phyloP scores from a whole-genome alignment of 2,329 filamentous ascomycete genomes.

The Diaporthe longicolla region DNA sequence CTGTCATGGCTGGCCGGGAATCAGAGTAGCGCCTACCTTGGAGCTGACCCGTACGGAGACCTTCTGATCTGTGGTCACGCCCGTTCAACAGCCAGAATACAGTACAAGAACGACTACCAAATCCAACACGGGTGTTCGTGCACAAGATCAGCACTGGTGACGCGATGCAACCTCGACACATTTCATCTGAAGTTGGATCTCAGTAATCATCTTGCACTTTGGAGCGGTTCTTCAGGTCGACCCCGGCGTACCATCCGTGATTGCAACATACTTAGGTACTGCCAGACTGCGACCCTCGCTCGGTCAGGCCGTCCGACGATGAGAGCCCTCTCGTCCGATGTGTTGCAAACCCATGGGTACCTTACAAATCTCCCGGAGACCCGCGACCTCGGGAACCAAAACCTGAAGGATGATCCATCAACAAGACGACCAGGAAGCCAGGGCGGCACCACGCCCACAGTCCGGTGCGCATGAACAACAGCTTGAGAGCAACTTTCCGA shows the following conservation, averaged over 20 bases:
- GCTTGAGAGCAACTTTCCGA: background rate
- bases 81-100: too few species aligned
- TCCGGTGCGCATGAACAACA: constrained; percentile 21
- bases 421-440: background rate
- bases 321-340: constrained; percentile 11
- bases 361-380: constrained; percentile 26
- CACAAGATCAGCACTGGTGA: constrained; percentile 3
- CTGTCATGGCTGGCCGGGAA: background rate
- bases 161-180: constrained; percentile 29
- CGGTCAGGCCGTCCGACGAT: background rate
- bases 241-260: constrained; percentile 17
- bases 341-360: constrained; percentile 25
- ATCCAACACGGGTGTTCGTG: background rate
- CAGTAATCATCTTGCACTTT: background rate
- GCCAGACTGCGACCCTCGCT: background rate
- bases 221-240: background rate
- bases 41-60: background rate
- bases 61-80: background rate
- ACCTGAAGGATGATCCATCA: constrained; percentile 14
- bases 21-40: background rate
- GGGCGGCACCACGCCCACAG: background rate
- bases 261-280: background rate
- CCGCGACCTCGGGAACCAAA: constrained; percentile 30
- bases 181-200: constrained; percentile 20
- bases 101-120: too few species aligned